Evolutionary conservation across 495 filamentous ascomycete genomes (phyloP).

Genomic region (Hyaloscypha bicolor): DNA sequence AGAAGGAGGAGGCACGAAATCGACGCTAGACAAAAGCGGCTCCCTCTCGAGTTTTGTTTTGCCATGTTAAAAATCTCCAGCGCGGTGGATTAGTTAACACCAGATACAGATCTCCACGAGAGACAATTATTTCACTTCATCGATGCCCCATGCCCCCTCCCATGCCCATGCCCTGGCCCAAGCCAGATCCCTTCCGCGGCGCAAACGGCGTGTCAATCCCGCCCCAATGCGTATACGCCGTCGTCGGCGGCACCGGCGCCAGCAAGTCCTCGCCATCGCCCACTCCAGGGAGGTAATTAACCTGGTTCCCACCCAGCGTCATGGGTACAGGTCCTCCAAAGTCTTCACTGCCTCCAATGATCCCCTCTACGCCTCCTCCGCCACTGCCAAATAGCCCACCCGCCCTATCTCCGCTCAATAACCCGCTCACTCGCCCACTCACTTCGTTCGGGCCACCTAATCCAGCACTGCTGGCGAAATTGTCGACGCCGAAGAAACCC

Average conservation of each 20-base stretch:
- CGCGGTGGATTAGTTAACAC: too few relatives aligned
- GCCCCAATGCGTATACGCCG: constrained; percentile 29
- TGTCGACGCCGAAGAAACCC: constrained; percentile 30
- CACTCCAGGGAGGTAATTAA: neutral
- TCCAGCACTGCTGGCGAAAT: constrained; percentile 1
- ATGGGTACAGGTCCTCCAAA: neutral
- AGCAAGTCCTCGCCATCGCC: constrained; percentile 16
- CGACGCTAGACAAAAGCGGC: too few relatives aligned
- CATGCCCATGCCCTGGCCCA: neutral
- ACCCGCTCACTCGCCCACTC: too few relatives aligned
- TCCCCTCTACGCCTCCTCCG: too few relatives aligned
- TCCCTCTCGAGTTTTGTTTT: too few relatives aligned
- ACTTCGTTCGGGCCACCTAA: neutral
- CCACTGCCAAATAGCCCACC: too few relatives aligned
- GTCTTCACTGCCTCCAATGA: neutral
- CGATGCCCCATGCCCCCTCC: too few relatives aligned
- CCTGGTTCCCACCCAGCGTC: constrained; percentile 7
- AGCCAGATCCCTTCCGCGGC: neutral
- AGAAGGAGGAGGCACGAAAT: too few relatives aligned
- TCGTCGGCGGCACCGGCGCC: constrained; percentile 14
- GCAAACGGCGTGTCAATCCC: constrained; percentile 27
- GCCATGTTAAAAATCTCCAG: too few relatives aligned
- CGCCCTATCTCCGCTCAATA: too few relatives aligned
- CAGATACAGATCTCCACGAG: too few relatives aligned
- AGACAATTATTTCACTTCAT: too few relatives aligned